Conservation (phyloP, 805 yeast species). For the Cyberlindnera nakhonratchasimensis region DNA sequence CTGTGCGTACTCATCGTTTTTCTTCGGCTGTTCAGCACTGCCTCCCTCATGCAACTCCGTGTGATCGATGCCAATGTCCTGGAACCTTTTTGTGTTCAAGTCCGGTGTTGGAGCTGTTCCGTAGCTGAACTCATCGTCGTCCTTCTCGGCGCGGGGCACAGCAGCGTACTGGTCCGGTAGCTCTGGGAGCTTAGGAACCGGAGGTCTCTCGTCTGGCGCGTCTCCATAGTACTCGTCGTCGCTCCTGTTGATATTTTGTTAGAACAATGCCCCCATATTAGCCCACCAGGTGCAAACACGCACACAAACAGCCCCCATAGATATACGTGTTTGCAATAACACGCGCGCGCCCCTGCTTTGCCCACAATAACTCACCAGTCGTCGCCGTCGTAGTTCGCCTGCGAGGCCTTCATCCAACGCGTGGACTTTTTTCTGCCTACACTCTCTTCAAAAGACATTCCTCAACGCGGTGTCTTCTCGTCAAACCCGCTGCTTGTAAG, state of each 20-base stretch:
- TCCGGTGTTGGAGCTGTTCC: constrained; percentile 11
- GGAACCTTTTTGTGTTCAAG: constrained; percentile 7
- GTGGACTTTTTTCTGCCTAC: constrained; percentile 37
- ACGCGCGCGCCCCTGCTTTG: neutral
- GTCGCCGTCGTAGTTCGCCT: constrained; percentile 39
- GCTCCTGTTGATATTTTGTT: constrained; percentile 12
- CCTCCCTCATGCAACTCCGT: too few relatives aligned
- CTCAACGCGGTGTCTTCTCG: too few relatives aligned
- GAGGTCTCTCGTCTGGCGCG: neutral
- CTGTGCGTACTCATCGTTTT: constrained; percentile 12
- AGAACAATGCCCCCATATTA: constrained; percentile 3
- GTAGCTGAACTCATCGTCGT: constrained; percentile 9
- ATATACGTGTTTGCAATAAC: too few relatives aligned
- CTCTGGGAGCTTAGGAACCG: constrained; percentile 10
- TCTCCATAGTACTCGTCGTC: constrained; percentile 20
- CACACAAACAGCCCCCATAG: too few relatives aligned
- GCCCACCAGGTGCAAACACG: too few relatives aligned
- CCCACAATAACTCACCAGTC: constrained; percentile 32
- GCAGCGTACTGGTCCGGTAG: constrained; percentile 3
- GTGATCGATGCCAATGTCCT: constrained; percentile 28
- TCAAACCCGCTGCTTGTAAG: neutral
- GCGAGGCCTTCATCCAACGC: constrained; percentile 40
- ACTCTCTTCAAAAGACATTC: constrained; percentile 20
- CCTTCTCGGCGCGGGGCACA: neutral
- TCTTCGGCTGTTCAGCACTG: neutral